Evolutionary conservation across 441 rosid species (phyloP).

Genomic region (Pelargonium cotyledonis): DNA sequence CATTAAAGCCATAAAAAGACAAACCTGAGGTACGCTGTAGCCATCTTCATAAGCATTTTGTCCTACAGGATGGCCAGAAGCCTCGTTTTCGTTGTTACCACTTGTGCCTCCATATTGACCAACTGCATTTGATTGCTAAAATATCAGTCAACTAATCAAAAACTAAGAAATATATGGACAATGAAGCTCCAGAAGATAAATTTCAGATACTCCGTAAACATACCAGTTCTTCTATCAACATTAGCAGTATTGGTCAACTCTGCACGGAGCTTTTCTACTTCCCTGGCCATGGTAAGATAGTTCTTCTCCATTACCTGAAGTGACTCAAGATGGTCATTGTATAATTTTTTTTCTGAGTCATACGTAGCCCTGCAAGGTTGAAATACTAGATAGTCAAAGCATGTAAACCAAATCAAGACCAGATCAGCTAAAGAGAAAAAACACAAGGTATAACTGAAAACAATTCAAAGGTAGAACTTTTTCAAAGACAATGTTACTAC

Average conservation of each 20-base stretch:
- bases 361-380: slow-evolving; percentile 61
- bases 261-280: slow-evolving; percentile 81
- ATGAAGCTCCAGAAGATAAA: slow-evolving; percentile 8
- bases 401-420: not conserved
- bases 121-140: slow-evolving; percentile 33
- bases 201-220: not conserved
- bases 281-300: slow-evolving; percentile 76
- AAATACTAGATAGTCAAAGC: slow-evolving; percentile 8
- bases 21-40: slow-evolving; percentile 57
- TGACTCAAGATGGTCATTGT: slow-evolving; percentile 84
- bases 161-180: not conserved
- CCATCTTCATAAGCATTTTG: slow-evolving; percentile 49
- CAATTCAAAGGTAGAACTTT: not conserved
- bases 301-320: slow-evolving; percentile 90
- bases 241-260: slow-evolving; percentile 52
- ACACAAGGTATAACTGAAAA: not conserved
- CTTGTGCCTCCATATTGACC: slow-evolving; percentile 47
- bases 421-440: not conserved
- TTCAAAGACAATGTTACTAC: not conserved
- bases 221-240: slow-evolving; percentile 58
- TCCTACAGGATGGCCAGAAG: slow-evolving; percentile 43
- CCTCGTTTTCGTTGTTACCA: slow-evolving; percentile 46
- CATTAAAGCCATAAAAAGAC: slow-evolving; percentile 14
- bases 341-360: slow-evolving; percentile 82
- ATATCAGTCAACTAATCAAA: slow-evolving; percentile 12